A percentile compares a stretch with the other conserved stretches of the same genome.
Evolutionary conservation across 1,284 basidiomycete species (phyloP).

Genomic region (Fereydounia khargensis): DNA sequence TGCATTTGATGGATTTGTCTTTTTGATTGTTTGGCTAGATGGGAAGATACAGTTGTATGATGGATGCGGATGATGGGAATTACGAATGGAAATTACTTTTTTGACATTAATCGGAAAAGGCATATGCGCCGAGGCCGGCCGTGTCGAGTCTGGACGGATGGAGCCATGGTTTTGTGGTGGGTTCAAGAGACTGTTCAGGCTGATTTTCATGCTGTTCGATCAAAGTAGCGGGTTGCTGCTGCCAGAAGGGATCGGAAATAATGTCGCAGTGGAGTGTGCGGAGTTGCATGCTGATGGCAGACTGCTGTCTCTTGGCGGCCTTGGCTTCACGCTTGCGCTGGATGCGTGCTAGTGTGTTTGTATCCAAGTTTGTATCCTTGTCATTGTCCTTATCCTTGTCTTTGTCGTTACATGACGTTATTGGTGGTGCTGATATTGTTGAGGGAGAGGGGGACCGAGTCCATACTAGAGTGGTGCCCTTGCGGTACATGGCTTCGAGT

Average conservation of each 20-base stretch:
- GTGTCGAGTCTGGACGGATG: too few relatives aligned
- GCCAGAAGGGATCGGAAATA: constrained; percentile 51
- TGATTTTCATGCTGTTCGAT: too few relatives aligned
- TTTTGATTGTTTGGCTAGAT: too few relatives aligned
- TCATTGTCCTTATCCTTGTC: constrained; percentile 8
- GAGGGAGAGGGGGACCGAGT: constrained; percentile 13
- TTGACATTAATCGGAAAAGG: too few relatives aligned
- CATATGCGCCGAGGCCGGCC: too few relatives aligned
- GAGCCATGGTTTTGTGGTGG: too few relatives aligned
- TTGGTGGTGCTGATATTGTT: not conserved
- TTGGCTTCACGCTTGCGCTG: constrained; percentile 11
- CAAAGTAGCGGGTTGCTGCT: too few relatives aligned
- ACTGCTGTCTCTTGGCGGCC: constrained; percentile 9
- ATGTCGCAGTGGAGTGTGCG: constrained; percentile 54
- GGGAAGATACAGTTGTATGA: too few relatives aligned
- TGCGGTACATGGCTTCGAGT: constrained; percentile 72
- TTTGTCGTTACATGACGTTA: not conserved
- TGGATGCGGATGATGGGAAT: too few relatives aligned
- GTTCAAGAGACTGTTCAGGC: too few relatives aligned
- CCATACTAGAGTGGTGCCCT: constrained; percentile 81
- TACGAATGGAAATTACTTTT: too few relatives aligned
- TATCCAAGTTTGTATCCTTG: constrained; percentile 18
- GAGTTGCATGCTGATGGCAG: constrained; percentile 18
- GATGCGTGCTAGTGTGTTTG: constrained; percentile 1
- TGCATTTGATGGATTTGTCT: too few relatives aligned